Evolutionary conservation across 306 rosid species (phyloP).

Genomic region (Coriaria nepalensis): DNA sequence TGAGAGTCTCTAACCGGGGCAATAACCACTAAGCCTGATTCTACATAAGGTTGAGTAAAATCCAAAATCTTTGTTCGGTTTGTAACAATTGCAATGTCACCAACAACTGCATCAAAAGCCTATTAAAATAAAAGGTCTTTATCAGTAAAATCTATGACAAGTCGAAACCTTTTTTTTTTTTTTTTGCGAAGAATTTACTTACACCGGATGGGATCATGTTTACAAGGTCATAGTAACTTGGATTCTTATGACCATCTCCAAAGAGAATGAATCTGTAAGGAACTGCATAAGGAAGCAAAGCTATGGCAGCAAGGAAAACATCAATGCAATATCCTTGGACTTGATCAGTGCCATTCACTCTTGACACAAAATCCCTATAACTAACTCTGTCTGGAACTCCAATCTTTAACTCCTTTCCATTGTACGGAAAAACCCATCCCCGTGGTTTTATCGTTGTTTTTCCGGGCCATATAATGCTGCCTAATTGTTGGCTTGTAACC

Average conservation of each 20-base stretch:
- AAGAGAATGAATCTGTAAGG: constrained; percentile 29
- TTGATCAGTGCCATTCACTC: constrained; percentile 13
- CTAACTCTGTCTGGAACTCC: constrained; percentile 40
- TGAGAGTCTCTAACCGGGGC: constrained; percentile 17
- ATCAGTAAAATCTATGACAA: neutral
- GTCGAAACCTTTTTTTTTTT: neutral
- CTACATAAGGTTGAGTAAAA: constrained; percentile 38
- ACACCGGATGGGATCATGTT: constrained; percentile 22
- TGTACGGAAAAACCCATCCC: constrained; percentile 36
- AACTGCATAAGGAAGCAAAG: constrained; percentile 34
- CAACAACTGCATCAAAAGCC: constrained; percentile 43
- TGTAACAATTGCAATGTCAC: constrained; percentile 36
- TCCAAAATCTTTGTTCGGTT: constrained; percentile 33
- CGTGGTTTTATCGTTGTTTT: constrained; percentile 29
- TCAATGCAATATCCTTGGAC: constrained; percentile 42
- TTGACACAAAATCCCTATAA: constrained; percentile 27
- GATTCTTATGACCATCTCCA: constrained; percentile 39
- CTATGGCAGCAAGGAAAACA: constrained; percentile 33
- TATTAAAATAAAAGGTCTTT: constrained; percentile 7
- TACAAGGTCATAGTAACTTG: constrained; percentile 29
- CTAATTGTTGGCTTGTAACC: constrained; percentile 15
- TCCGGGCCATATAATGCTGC: constrained; percentile 32
- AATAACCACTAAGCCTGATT: constrained; percentile 43
- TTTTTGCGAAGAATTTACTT: constrained; percentile 12
- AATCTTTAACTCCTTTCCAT: constrained; percentile 25